phyloP scores from a whole-genome alignment of 352 stramenopile species.

The Peronosclerospora sorghi region DNA sequence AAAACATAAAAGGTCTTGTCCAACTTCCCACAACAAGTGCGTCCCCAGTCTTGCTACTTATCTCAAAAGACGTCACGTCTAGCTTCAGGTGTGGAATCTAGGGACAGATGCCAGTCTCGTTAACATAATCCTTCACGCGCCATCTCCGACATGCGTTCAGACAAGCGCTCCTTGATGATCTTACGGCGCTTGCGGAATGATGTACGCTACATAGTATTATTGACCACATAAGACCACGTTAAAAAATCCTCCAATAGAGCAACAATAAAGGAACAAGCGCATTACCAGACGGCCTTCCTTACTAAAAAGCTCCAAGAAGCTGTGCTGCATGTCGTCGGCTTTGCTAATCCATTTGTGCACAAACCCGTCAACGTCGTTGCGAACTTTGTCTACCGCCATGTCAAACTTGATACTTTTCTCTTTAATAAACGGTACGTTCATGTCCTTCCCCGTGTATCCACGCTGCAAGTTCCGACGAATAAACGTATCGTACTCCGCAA shows the following conservation, averaged over 20 bases:
- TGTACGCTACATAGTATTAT: conserved; percentile 37
- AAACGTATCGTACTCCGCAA: conserved; percentile 88
- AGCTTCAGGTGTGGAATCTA: conserved; percentile 1
- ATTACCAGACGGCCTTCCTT: conserved; percentile 65
- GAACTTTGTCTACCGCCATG: conserved; percentile 76
- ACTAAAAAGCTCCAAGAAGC: conserved; percentile 68
- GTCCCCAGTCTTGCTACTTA: background rate
- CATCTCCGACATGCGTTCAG: conserved; percentile 62
- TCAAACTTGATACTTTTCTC: conserved; percentile 85
- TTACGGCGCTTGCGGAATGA: conserved; percentile 73
- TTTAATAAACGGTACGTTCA: conserved; percentile 87
- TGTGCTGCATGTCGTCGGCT: conserved; percentile 70
- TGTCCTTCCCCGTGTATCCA: conserved; percentile 86
- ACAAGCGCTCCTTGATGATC: conserved; percentile 67
- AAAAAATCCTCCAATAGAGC: background rate
- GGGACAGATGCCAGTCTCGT: conserved; percentile 1
- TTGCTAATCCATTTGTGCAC: conserved; percentile 73
- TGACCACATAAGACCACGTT: background rate
- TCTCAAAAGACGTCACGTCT: conserved; percentile 2
- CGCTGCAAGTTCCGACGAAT: conserved; percentile 83
- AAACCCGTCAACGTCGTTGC: conserved; percentile 65
- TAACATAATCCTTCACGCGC: conserved; percentile 67
- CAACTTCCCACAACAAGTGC: conserved; percentile 4
- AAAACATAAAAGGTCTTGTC: conserved; percentile 12
- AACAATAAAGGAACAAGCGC: conserved; percentile 1